These are phyloP conservation scores for Phoma sp. DNA, from an alignment of 2,329 filamentous ascomycete species.

Conservation along the genomic window DNA sequence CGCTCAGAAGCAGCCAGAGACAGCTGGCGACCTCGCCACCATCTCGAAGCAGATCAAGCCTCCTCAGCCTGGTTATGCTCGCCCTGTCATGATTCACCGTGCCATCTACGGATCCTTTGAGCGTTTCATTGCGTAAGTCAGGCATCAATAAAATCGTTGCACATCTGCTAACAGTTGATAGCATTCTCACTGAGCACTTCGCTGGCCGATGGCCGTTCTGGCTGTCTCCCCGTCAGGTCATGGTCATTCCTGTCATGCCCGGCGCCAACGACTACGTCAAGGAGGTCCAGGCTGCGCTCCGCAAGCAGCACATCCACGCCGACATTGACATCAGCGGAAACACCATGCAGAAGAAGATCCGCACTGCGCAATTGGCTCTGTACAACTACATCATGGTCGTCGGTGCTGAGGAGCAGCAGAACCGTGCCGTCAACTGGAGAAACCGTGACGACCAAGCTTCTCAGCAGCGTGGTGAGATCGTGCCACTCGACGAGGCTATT, in stretches of 20 bases:
- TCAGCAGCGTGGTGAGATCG: constrained; percentile 66
- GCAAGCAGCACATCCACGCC: constrained; percentile 70
- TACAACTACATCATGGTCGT: constrained; percentile 85
- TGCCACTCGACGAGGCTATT: constrained; percentile 65
- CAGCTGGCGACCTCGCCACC: constrained; percentile 18
- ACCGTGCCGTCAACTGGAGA: constrained; percentile 66
- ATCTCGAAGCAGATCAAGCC: constrained; percentile 35
- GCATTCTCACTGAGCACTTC: constrained; percentile 81
- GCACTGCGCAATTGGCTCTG: constrained; percentile 77
- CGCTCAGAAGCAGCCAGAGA: constrained; percentile 28
- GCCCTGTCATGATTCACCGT: constrained; percentile 86
- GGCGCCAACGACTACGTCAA: constrained; percentile 72
- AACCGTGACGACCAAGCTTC: constrained; percentile 68
- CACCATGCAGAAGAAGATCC: constrained; percentile 89
- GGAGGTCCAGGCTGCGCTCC: constrained; percentile 74
- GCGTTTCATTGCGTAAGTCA: constrained; percentile 64
- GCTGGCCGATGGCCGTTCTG: constrained; percentile 90
- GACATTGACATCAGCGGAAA: constrained; percentile 76
- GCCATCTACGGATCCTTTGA: constrained; percentile 77
- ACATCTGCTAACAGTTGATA: constrained; percentile 8
- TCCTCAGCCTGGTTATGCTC: constrained; percentile 63
- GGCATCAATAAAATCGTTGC: neutral
- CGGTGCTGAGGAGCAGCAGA: constrained; percentile 66
- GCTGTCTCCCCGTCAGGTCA: constrained; percentile 81
- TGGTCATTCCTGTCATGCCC: constrained; percentile 78